Evolutionary conservation across 306 rosid genomes (phyloP), one percentile per base, ranked within the genome.

Genomic region (Acacia crassicarpa): DNA sequence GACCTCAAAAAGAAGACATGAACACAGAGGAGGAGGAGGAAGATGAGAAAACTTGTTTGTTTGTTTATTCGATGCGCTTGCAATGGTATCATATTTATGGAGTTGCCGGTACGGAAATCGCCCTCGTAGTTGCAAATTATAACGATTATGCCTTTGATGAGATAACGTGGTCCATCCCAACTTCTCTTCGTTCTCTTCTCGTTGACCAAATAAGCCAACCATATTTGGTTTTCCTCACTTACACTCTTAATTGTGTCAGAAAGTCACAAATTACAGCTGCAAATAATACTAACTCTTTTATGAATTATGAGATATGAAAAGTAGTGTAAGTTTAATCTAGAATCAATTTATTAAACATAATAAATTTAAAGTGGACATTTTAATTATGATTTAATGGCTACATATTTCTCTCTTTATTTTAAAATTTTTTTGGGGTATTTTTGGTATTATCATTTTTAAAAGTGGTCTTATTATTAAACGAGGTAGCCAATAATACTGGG

Each of bases 21-120:
- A 12, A 63, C 20, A 2, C 23, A 32, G 45, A 71, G 5, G 72
- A 27, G 38, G 15, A 68, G 23, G 77, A 80, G 45, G 7, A 16
- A 49, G 56, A 17, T 14, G 56, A 14, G n/a, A 27, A 27, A 27
- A 20, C 51, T 46, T 46, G 59, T 8, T 20, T 22, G 25, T 12
- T 13, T 25, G 33, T 4, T 61, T 2, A 2, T 0, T 54, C n/a
- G 63, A 8, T n/a, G 67, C 68, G 72, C 41, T 69, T 41, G 81
- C 46, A 10, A 23, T 56, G 76, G 73, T 41, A 81, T 49, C 75
- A 71, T 88, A 81, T 81, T 90, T 90, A 88, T 90, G 69, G 54
- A 81, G 54, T 62, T 9, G 15, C 75, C 41, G 73, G 83, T 66
- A 78, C 14, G 13, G 71, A 6, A 79, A 76, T 23, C 2, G 51